Evolutionary conservation across 306 rosid genomes (phyloP).

Genomic region (Rosa rugosa): DNA sequence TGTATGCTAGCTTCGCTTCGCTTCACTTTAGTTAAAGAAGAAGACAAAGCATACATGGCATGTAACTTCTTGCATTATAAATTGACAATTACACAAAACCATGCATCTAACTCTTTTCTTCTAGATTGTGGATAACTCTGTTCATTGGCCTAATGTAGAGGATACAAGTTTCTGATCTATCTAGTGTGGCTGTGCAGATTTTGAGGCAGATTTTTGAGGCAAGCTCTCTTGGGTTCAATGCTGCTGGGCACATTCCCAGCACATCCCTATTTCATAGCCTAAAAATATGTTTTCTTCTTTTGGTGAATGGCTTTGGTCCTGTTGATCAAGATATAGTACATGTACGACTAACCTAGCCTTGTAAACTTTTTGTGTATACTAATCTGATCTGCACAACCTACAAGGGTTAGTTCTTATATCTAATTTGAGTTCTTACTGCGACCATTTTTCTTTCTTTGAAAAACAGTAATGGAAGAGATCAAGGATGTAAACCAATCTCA

Average conservation of each 20-base stretch:
- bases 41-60: slow-evolving; percentile 1
- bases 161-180: neutral
- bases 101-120: neutral
- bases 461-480: neutral
- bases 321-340: neutral
- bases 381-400: neutral
- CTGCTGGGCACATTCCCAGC: slow-evolving; percentile 20
- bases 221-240: slow-evolving; percentile 13
- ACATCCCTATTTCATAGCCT: slow-evolving; percentile 15
- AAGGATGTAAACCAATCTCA: neutral
- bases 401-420: neutral
- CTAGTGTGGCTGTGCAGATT: neutral
- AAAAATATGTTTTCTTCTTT: neutral
- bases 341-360: neutral
- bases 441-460: neutral
- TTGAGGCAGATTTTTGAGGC: slow-evolving; percentile 10
- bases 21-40: neutral
- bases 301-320: slow-evolving; percentile 4
- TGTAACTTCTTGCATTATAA: neutral
- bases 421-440: neutral
- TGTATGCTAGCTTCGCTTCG: slow-evolving; percentile 16
- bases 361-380: neutral
- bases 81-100: neutral
- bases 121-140: neutral
- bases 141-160: slow-evolving; percentile 1